Percentiles rank a stretch among this genome's conserved stretches.
phyloP scores from a whole-genome alignment of 345 rosid species.

The Eucalyptus marginata region DNA sequence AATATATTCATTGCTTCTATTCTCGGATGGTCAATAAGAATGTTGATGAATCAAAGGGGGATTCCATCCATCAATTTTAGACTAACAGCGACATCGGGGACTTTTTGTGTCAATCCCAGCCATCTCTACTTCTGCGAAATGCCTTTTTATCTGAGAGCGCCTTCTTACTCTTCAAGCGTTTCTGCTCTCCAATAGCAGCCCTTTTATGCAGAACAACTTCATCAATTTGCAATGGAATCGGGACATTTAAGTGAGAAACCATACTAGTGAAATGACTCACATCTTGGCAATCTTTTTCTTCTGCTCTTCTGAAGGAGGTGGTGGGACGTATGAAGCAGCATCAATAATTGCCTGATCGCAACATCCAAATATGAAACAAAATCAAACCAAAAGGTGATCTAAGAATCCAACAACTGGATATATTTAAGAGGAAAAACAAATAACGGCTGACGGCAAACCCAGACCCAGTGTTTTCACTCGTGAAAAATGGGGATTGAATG shows the following conservation, averaged over 20 bases:
- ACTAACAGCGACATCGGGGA: background rate
- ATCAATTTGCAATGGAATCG: background rate
- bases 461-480: background rate
- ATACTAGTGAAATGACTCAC: slow-evolving; percentile 14
- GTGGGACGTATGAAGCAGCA: slow-evolving; percentile 90
- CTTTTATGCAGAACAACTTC: slow-evolving; percentile 6
- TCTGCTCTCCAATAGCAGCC: slow-evolving; percentile 85
- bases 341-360: slow-evolving; percentile 67
- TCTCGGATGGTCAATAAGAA: background rate
- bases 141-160: slow-evolving; percentile 76
- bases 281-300: slow-evolving; percentile 82
- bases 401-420: background rate
- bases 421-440: background rate
- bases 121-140: slow-evolving; percentile 63
- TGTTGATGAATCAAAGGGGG: background rate
- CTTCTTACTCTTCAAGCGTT: slow-evolving; percentile 66
- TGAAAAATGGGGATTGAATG: background rate
- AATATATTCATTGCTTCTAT: background rate
- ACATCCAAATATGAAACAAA: background rate
- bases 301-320: slow-evolving; percentile 97
- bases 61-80: background rate
- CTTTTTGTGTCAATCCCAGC: slow-evolving; percentile 41
- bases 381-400: background rate
- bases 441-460: background rate
- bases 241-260: background rate